Base-by-base conservation (phyloP, 805 yeast genomes). In the Myxozyma neotropica region DNA sequence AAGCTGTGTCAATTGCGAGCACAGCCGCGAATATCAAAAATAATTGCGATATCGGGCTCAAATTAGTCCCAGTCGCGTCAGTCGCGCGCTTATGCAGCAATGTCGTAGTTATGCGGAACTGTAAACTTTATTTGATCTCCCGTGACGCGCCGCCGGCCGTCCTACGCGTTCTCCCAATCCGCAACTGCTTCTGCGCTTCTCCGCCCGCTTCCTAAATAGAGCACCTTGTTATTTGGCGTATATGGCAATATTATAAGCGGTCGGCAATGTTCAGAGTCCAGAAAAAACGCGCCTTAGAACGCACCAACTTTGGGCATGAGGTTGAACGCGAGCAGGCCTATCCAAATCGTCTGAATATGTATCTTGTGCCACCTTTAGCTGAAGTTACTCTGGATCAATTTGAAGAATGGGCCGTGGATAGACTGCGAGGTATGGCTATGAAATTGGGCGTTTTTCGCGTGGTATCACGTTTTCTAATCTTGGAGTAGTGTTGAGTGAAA, bases 341-440 rank as follows among this genome's bases (percentile, higher is more conserved):
- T 70, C 81, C 83, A 10, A 76, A 82, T 38, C 78, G 95, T 52
- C 76, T 94, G 51, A 84, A 89, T 21, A 83, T 93, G 69, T 94
- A 94, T 74, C 81, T 78, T 26, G 64, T 76, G 4, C 94, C 96
- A 10, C 98, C 98, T 0, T 74, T 80, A 33, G 84, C 86, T 13
- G 98, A 94, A 73, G 85, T 94, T 68, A 89, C 97, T 0, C 74
- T 94, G 17, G 97, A 92, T 64, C 89, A 94, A 69, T 94, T 94
- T 73, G 99, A 94, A 74, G 79, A 80, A 3, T 94, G 97, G 97
- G 98, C 98, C 3, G 86, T 94, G 55, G 98, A 93, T 70, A 77
- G 99, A 60, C 78, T 93, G 63, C 85, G 87, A 70, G 65, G 67
- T 63, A 29, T 7, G 55, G n/a, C n/a, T n/a, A n/a, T n/a, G n/a